Evolutionary conservation across 75 land plant genomes (phyloP).

Genomic region (Ceratopteris richardii): DNA sequence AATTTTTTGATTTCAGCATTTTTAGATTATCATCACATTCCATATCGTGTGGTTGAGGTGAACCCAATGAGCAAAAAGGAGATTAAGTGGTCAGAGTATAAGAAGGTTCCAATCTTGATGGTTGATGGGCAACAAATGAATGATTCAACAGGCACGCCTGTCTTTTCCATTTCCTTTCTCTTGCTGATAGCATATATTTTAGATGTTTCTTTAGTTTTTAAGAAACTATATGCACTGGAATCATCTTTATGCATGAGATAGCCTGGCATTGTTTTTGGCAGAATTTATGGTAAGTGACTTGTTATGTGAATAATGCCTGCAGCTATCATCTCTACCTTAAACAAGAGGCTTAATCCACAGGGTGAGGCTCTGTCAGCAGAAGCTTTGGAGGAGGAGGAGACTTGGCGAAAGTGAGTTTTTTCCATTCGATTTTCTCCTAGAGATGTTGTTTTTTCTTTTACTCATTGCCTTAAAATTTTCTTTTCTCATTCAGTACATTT

Average conservation of each 20-base stretch:
- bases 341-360: slow-evolving; percentile 39
- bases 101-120: slow-evolving; percentile 86
- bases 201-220: too few species aligned
- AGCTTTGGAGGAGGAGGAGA: slow-evolving; percentile 49
- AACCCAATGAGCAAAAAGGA: slow-evolving; percentile 93
- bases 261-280: too few species aligned
- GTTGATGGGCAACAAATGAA: slow-evolving; percentile 91
- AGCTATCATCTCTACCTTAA: slow-evolving; percentile 74
- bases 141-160: slow-evolving; percentile 76
- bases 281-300: too few species aligned
- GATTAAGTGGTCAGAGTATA: slow-evolving; percentile 97
- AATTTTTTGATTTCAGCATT: too few species aligned
- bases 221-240: too few species aligned
- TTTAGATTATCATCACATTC: slow-evolving; percentile 78
- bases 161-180: slow-evolving; percentile 5
- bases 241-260: too few species aligned
- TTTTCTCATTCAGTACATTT: too few species aligned
- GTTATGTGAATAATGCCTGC: too few species aligned
- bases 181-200: too few species aligned
- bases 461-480: neutral
- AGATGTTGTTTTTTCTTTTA: neutral
- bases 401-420: slow-evolving; percentile 74
- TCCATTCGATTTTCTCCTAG: too few species aligned
- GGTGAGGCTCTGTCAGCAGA: slow-evolving; percentile 9
- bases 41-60: slow-evolving; percentile 95